A percentile compares a stretch with the other conserved stretches of the same genome.
Conservation (phyloP, 441 rosid species). For the Rhodomyrtus psidioides region DNA sequence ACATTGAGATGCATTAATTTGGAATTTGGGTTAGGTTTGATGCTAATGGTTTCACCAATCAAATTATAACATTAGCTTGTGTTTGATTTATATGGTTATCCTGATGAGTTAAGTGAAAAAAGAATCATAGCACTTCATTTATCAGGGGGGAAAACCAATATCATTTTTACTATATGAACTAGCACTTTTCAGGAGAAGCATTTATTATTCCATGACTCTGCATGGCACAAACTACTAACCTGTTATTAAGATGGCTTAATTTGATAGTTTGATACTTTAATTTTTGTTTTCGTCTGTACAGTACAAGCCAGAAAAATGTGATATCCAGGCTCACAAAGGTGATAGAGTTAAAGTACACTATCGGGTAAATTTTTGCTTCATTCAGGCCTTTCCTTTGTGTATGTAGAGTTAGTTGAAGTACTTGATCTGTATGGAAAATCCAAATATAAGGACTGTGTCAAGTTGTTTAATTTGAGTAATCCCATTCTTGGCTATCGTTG, state of each 20-base stretch:
- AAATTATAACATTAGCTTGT: neutral
- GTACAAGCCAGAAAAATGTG: constrained; percentile 72
- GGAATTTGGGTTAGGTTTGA: neutral
- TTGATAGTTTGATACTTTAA: neutral
- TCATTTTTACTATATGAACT: neutral
- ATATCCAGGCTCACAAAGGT: constrained; percentile 86
- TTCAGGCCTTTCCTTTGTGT: neutral
- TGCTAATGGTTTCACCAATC: neutral
- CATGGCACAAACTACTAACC: neutral
- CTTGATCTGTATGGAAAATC: neutral
- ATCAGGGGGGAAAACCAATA: neutral
- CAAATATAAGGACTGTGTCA: neutral
- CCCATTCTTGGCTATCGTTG: neutral
- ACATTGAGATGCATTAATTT: neutral
- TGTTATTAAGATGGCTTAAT: neutral
- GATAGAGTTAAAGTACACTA: constrained; percentile 79
- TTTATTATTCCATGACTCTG: neutral
- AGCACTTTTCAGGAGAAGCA: neutral
- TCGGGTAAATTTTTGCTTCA: constrained; percentile 39
- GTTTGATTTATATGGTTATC: neutral
- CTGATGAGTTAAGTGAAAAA: neutral
- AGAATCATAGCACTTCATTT: neutral
- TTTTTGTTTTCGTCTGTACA: constrained; percentile 14
- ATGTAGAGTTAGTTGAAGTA: neutral
- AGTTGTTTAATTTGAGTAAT: neutral